Evolutionary conservation across 768 basidiomycete species (phyloP).

Genomic region (Pisolithus tinctorius): DNA sequence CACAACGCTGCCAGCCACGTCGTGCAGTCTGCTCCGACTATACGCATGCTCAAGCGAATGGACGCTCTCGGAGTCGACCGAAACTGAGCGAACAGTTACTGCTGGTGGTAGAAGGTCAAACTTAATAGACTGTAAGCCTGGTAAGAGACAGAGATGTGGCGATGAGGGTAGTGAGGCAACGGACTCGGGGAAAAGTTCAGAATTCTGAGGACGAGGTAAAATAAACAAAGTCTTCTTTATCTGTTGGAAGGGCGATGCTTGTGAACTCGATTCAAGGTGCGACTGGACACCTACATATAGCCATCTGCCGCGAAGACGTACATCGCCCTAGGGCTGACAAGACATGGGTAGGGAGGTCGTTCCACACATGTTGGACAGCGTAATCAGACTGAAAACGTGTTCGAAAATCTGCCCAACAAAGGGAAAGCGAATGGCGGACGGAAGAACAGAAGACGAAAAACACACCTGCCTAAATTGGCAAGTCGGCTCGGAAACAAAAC

Average conservation of each 20-base stretch:
- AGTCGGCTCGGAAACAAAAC: neutral
- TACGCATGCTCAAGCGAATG: neutral
- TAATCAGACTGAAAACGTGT: too few relatives aligned
- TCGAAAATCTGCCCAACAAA: neutral
- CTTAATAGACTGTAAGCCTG: neutral
- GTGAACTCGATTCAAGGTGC: neutral
- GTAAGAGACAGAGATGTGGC: neutral
- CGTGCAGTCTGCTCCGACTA: too few relatives aligned
- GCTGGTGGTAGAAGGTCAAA: neutral
- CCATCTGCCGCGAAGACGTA: neutral
- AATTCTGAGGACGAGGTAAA: neutral
- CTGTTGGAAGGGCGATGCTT: neutral
- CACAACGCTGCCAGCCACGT: too few relatives aligned
- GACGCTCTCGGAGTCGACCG: neutral
- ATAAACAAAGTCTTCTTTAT: neutral
- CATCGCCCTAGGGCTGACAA: neutral
- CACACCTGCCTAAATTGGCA: slow-evolving; percentile 5
- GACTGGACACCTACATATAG: neutral
- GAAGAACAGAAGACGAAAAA: slow-evolving; percentile 2
- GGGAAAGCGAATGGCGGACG: neutral
- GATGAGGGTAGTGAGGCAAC: neutral
- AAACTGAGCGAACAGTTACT: neutral
- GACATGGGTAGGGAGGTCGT: neutral
- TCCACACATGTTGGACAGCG: too few relatives aligned
- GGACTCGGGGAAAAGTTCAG: too few relatives aligned